phyloP scores from a whole-genome alignment of 202 grass and related monocot species.

The Panicum hallii region DNA sequence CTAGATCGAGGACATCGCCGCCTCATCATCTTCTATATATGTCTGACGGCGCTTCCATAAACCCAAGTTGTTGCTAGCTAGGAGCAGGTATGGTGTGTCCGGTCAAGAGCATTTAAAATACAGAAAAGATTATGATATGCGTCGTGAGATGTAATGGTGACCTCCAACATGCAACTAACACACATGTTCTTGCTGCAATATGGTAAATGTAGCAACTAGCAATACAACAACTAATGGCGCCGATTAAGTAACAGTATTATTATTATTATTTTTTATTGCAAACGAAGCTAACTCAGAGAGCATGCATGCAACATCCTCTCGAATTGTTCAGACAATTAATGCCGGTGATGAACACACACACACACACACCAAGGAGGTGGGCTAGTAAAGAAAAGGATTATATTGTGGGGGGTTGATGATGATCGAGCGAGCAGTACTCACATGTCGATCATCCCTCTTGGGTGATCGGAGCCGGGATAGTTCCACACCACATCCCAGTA shows the following conservation, averaged over 20 bases:
- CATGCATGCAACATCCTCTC: not conserved
- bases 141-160: no score
- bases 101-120: not conserved
- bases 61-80: not conserved
- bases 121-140: no score
- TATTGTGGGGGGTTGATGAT: not conserved
- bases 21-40: not conserved
- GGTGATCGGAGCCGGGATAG: constrained; percentile 42
- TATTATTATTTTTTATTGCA: not conserved
- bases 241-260: not conserved
- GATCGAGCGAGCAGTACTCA: constrained; percentile 26
- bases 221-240: not conserved
- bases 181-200: no score
- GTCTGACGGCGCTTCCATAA: not conserved
- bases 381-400: not conserved
- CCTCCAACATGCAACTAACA: no score
- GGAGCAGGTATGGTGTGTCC: not conserved
- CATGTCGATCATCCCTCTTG: constrained; percentile 57
- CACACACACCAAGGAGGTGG: not conserved
- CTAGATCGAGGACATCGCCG: not conserved
- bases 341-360: not conserved
- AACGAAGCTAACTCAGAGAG: not conserved
- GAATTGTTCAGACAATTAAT: not conserved
- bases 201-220: no score
- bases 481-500: constrained; percentile 87